Evolutionary conservation across 208 protist species (phyloP).

Genomic region (Leishmania arabica): DNA sequence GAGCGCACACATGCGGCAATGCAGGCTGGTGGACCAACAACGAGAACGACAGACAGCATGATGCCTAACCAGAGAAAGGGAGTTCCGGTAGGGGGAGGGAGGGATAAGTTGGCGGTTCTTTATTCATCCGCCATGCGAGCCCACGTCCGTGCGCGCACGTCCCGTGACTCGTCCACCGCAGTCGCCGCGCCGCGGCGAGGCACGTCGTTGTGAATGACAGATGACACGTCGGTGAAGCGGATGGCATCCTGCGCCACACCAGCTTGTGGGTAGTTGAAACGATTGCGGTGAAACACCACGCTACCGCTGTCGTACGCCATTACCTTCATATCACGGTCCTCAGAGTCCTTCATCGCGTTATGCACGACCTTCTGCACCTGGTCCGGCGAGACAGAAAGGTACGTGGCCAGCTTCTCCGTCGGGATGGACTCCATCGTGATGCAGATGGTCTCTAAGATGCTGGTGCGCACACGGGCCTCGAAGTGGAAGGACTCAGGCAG

Average conservation of each 20-base stretch:
- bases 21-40: neutral
- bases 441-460: constrained; percentile 75
- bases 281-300: constrained; percentile 64
- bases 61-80: neutral
- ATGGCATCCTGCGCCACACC: constrained; percentile 60
- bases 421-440: constrained; percentile 70
- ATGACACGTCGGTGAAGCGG: constrained; percentile 61
- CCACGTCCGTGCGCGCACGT: constrained; percentile 13
- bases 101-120: neutral
- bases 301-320: constrained; percentile 43
- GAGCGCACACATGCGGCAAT: neutral
- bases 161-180: constrained; percentile 10
- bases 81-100: neutral
- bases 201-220: constrained; percentile 38
- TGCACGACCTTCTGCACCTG: constrained; percentile 57
- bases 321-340: constrained; percentile 54
- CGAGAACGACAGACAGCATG: neutral
- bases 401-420: constrained; percentile 45
- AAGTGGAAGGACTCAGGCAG: constrained; percentile 81
- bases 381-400: constrained; percentile 55
- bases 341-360: constrained; percentile 61
- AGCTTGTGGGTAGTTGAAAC: constrained; percentile 76
- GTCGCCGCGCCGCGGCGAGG: constrained; percentile 10
- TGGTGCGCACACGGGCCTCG: constrained; percentile 71
- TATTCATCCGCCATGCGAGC: constrained; percentile 11